Percentiles rank a stretch among this genome's conserved stretches.
These are phyloP conservation scores for Periconia digitata DNA, from an alignment of 2,329 filamentous ascomycete genomes.

Conservation along the genomic window DNA sequence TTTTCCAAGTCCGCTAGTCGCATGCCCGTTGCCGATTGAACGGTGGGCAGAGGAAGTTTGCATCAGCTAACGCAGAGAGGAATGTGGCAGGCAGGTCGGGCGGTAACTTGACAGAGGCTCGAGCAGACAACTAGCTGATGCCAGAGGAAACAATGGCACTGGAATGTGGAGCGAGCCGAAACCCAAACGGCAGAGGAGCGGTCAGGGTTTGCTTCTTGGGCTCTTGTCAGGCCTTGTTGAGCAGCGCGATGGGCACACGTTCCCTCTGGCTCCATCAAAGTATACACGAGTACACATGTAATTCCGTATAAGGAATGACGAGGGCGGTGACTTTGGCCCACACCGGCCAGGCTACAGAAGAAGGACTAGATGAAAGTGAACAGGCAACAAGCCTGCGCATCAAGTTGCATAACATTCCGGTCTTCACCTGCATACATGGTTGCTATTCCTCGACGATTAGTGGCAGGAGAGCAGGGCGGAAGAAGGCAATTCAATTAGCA, in stretches of 20 bases:
- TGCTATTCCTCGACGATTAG: not conserved
- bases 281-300: not conserved
- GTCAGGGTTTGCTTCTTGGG: conserved; percentile 19
- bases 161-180: conserved; percentile 30
- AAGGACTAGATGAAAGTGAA: too few relatives aligned
- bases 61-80: not conserved
- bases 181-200: conserved; percentile 24
- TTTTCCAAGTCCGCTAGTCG: not conserved
- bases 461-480: not conserved
- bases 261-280: not conserved
- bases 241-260: not conserved
- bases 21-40: not conserved
- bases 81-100: not conserved
- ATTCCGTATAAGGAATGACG: not conserved
- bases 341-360: too few relatives aligned
- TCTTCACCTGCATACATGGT: not conserved
- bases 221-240: conserved; percentile 11
- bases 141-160: conserved; percentile 14
- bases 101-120: not conserved
- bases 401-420: conserved; percentile 6
- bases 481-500: not conserved
- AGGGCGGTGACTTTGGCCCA: not conserved
- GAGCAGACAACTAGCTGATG: conserved; percentile 1
- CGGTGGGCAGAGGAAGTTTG: not conserved
- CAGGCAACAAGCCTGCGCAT: too few relatives aligned